Evolutionary conservation across 805 yeast species (phyloP).

Genomic region (Metschnikowia kofuensis): DNA sequence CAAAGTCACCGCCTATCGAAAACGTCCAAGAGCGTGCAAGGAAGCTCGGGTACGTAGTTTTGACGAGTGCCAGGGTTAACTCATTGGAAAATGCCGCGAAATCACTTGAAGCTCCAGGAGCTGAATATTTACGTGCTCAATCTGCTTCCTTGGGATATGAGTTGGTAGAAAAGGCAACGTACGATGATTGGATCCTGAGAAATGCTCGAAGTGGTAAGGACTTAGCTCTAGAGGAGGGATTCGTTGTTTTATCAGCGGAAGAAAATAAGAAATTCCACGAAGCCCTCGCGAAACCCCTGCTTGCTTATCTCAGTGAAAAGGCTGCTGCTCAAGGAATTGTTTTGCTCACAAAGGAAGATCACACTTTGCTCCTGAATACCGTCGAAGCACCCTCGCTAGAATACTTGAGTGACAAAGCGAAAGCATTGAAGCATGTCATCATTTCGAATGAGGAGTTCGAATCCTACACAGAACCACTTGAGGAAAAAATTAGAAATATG

Average conservation of each 20-base stretch:
- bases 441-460: constrained; percentile 8
- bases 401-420: constrained; percentile 24
- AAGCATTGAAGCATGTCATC: constrained; percentile 7
- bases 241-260: constrained; percentile 2
- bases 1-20: constrained; percentile 18
- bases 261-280: constrained; percentile 9
- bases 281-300: constrained; percentile 11
- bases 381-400: constrained; percentile 20
- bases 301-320: constrained; percentile 12
- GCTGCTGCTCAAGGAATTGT: constrained; percentile 1
- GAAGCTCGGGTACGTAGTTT: constrained; percentile 22
- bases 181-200: background rate
- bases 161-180: constrained; percentile 1
- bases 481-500: constrained; percentile 4
- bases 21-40: constrained; percentile 22
- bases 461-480: constrained; percentile 6
- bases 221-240: constrained; percentile 11
- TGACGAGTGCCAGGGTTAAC: constrained; percentile 10
- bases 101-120: constrained; percentile 1
- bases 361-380: constrained; percentile 10
- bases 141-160: constrained; percentile 3
- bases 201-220: constrained; percentile 4
- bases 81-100: constrained; percentile 6
- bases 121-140: constrained; percentile 5
- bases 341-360: constrained; percentile 6